Base-by-base conservation (phyloP, 1,284 basidiomycete genomes). In the Pseudozyma hubeiensis region DNA sequence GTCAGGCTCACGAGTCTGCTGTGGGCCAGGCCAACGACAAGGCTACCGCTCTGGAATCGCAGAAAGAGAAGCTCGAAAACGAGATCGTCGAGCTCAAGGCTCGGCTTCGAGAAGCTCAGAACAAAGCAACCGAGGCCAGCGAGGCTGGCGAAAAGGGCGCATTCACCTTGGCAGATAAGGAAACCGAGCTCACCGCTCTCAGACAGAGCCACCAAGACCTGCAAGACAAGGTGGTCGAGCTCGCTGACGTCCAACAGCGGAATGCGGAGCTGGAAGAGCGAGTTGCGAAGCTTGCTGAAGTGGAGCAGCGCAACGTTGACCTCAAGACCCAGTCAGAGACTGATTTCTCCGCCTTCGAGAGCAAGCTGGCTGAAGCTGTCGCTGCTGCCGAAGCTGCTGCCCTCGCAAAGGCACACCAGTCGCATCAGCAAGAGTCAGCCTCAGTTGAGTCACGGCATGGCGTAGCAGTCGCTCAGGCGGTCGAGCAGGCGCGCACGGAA, bases 351-450 rank as follows among this genome's bases (percentile, higher is more conserved):
- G 51, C 49, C 8, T 61, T 65, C 53, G 56, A 73, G 17, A 43
- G 46, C 3, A 44, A 45, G 13, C 53, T 73, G 31, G 70, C 64
- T 30, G 69, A 76, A 40, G 74, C 74, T n/a, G 65, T 72, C n/a
- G 74, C 69, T 17, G 55, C 74, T 13, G 74, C 74, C 7, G 69
- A 76, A 35, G 62, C 61, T 10, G 65, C 69, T 7, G 69, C 60
- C 6, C 54, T 68, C 13, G 56, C 54, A 30, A 73, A 65, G 33
- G 63, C 61, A 5, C 41, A 60, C 30, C 10, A 53, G 13, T 30
- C 52, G 0, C 53, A 60, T 2, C 31, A 64, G 34, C 48, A 59
- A 41, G 66, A 64, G 30, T 53, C 45, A 40, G 52, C 52, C 31
- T 17, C 53, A 14, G 33, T 46, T 10, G 53, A 52, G 5, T 43